These are phyloP conservation scores for cucumber (Cucumis sativus) DNA, from an alignment of 306 rosid species.

Conservation along the genomic window Cucumber_9930_V3 NC_026655.2:26814001-26814500, in stretches of 20 bases:
- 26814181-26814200: not conserved
- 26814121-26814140: too few species aligned
- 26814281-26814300: not conserved
- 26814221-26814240: constrained; percentile 4
- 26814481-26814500: constrained; percentile 5
- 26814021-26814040: too few species aligned
- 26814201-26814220: not conserved
- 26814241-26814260: not conserved
- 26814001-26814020: too few species aligned
- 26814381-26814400: not conserved
- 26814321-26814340: not conserved
- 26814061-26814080: too few species aligned
- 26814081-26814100: too few species aligned
- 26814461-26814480: constrained; percentile 17
- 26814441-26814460: not conserved
- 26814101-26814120: too few species aligned
- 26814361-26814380: not conserved
- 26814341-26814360: not conserved
- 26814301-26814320: not conserved
- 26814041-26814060: too few species aligned
- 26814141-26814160: not conserved
- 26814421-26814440: not conserved
- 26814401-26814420: constrained; percentile 9
- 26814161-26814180: not conserved
- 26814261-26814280: constrained; percentile 5